These are phyloP conservation scores for Sclerotinia spermophila DNA, from an alignment of 2,329 filamentous ascomycete species.

Conservation along the genomic window DNA sequence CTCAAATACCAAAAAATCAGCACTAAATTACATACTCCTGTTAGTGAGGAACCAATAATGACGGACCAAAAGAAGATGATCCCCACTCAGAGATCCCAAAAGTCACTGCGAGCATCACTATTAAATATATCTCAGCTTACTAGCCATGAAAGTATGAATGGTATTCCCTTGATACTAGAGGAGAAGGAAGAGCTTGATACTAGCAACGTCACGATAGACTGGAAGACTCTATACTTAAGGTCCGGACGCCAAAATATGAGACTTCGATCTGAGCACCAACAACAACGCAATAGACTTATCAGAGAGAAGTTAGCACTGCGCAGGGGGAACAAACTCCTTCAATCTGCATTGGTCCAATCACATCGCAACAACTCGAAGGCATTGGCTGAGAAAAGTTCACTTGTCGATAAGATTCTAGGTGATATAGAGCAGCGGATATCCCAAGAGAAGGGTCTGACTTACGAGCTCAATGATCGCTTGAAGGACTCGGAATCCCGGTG, in stretches of 20 bases:
- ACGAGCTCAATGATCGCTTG: too few relatives aligned
- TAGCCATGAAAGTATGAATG: neutral
- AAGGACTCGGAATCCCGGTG: too few relatives aligned
- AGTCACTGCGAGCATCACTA: too few relatives aligned
- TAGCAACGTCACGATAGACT: neutral
- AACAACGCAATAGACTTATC: neutral
- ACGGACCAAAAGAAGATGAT: neutral
- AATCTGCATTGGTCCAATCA: neutral
- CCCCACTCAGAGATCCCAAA: neutral
- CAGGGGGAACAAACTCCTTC: neutral
- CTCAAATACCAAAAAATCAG: neutral
- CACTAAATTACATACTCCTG: neutral
- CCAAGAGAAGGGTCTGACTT: neutral
- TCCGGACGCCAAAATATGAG: neutral
- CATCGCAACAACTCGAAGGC: neutral
- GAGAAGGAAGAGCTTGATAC: too few relatives aligned
- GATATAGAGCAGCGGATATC: neutral
- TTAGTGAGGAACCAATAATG: neutral
- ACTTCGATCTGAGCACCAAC: neutral
- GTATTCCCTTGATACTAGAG: neutral
- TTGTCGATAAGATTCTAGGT: neutral
- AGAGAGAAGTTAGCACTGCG: neutral
- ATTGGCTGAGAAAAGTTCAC: too few relatives aligned
- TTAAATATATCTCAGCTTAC: neutral
- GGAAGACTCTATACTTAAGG: neutral